Conservation (phyloP, 2,329 filamentous ascomycete genomes). For the Sordariomycetes sp. region DNA sequence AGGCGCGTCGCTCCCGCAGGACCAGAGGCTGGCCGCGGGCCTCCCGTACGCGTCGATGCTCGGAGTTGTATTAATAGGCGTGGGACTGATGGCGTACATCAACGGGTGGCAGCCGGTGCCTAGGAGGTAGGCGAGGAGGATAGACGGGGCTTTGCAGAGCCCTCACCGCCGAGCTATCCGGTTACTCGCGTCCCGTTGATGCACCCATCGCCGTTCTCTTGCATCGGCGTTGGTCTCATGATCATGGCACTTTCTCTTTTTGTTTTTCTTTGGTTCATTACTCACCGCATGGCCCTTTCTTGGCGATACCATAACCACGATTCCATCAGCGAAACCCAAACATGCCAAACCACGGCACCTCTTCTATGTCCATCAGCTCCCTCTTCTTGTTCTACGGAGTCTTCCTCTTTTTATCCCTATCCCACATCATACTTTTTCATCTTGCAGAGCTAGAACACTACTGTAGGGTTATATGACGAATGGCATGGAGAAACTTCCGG, state of each 20-base stretch:
- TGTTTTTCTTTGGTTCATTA: background rate
- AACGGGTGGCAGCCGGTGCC: constrained; percentile 60
- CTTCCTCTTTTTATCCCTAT: background rate
- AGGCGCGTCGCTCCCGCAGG: background rate
- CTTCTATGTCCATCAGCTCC: background rate
- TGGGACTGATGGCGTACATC: constrained; percentile 76
- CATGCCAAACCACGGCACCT: background rate
- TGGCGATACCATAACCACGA: background rate
- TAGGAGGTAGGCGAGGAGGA: constrained; percentile 7
- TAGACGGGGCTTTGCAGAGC: background rate
- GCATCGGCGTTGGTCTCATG: background rate
- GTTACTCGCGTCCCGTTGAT: background rate
- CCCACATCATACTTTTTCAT: background rate
- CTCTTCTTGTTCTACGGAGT: background rate
- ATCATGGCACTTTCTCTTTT: background rate
- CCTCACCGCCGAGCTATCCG: background rate
- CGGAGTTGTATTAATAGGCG: constrained; percentile 67
- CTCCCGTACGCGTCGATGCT: constrained; percentile 73
- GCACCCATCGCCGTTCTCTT: background rate
- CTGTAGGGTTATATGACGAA: background rate
- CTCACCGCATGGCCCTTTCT: background rate
- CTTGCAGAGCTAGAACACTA: background rate
- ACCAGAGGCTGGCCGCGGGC: constrained; percentile 27
- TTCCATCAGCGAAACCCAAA: background rate
- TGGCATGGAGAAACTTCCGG: background rate